Conservation (phyloP, 352 stramenopile species). For the Pilasporangium apinafurcum region DNA sequence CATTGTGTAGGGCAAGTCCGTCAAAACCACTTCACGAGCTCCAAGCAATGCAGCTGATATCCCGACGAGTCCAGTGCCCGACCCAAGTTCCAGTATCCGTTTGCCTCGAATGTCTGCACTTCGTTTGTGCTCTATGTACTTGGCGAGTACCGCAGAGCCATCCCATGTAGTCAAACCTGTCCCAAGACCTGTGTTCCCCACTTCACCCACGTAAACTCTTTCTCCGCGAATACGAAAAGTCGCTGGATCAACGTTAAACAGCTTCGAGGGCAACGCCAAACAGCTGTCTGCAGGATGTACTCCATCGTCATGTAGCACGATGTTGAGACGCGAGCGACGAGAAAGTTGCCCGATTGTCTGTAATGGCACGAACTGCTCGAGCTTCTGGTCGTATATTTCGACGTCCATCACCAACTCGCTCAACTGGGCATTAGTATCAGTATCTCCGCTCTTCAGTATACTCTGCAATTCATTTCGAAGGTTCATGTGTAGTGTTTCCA, state of each 20-base stretch:
- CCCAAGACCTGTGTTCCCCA: slow-evolving; percentile 78
- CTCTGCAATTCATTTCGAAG: too few species aligned
- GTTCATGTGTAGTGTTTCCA: too few species aligned
- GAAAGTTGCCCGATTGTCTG: slow-evolving; percentile 13
- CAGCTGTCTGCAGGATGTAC: slow-evolving; percentile 9
- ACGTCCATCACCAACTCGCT: slow-evolving; percentile 18
- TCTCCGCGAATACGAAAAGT: slow-evolving; percentile 53
- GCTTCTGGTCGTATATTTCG: slow-evolving; percentile 30
- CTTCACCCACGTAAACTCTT: slow-evolving; percentile 43
- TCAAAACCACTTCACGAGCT: slow-evolving; percentile 70
- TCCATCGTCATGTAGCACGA: slow-evolving; percentile 17
- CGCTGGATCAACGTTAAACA: slow-evolving; percentile 45
- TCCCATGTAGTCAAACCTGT: slow-evolving; percentile 90
- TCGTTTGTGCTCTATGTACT: slow-evolving; percentile 78
- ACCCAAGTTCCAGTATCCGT: slow-evolving; percentile 76
- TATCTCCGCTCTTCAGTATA: too few species aligned
- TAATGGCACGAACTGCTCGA: slow-evolving; percentile 23
- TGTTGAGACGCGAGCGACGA: slow-evolving; percentile 27
- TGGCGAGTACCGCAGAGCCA: slow-evolving; percentile 86
- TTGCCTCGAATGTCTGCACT: slow-evolving; percentile 17
- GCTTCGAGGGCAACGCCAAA: slow-evolving; percentile 40
- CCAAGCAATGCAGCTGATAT: slow-evolving; percentile 74
- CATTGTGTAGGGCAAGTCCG: slow-evolving; percentile 86
- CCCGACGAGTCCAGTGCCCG: slow-evolving; percentile 82
- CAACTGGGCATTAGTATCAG: not conserved